Base-by-base conservation (phyloP, 2,329 filamentous ascomycete genomes). In the Apiospora rasikravindrae region DNA sequence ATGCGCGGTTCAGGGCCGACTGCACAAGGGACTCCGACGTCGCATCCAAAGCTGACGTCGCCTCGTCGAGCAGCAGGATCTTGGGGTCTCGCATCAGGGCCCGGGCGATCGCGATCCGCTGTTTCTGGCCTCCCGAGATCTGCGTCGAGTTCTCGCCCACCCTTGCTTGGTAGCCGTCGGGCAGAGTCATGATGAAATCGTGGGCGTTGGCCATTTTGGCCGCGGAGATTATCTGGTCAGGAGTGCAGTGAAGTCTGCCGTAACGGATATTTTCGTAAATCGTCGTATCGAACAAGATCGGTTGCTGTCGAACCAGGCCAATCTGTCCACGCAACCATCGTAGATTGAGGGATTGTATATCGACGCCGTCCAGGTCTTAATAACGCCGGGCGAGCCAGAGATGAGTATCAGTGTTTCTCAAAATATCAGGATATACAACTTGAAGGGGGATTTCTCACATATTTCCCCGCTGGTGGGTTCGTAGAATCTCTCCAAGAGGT, bases 191-290 rank as follows among this genome's bases (percentile, higher is more conserved):
- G 83, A 97, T 94, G 78, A 97, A 97, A 74, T 97, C 94, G 80
- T 98, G 94, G 0, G 95, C 95, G 77, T 98, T 97, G 16, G 95
- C 93, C 87, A 92, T 96, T 80, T 90, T 93, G 14, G 95, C 94
- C 10, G 95, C 95, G 42, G 93, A 88, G 69, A 92, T 87, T 64
- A 98, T 89, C 26, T 95, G 86, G 69, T 97, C 94, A 74, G 90
- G 89, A 70, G 88, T 84, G 1, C 94, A 96, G 49, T 95, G 95
- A 73, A 97, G 93, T 14, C 98, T 85, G 70, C 95, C 95, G 75
- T 96, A 91, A 24, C 88, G 86, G 77, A 98, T 97, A 81, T 98
- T 98, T 64, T 93, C 89, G 79, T 89, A 94, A 77, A 98, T 97
- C 0, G 93, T 94, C 0, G 93, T 95, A 70, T 92, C 91, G 80